Evolutionary conservation across 2,329 filamentous ascomycete species (phyloP).

Genomic region (Diaporthe nobilis): DNA sequence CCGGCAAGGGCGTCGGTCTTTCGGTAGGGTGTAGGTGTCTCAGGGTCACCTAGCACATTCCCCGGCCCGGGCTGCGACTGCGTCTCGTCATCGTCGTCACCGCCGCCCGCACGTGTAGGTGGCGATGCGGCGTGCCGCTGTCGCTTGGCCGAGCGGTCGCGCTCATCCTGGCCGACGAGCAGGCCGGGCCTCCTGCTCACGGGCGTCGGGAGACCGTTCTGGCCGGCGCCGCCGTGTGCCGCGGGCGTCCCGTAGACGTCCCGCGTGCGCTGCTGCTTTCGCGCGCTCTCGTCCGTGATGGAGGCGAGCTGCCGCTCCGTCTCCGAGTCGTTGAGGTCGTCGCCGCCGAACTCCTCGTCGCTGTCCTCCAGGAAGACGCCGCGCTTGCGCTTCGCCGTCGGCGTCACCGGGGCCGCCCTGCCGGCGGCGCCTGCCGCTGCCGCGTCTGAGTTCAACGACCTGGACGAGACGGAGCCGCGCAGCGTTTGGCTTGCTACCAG

Average conservation of each 20-base stretch:
- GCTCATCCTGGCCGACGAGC: slow-evolving; percentile 39
- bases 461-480: slow-evolving; percentile 4
- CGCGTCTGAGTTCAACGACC: neutral
- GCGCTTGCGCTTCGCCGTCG: slow-evolving; percentile 51
- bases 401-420: slow-evolving; percentile 19
- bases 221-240: slow-evolving; percentile 36
- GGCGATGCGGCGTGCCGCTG: slow-evolving; percentile 27
- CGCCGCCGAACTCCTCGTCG: slow-evolving; percentile 46
- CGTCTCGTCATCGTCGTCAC: neutral
- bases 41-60: neutral
- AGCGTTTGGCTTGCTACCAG: slow-evolving; percentile 26
- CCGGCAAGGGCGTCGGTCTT: slow-evolving; percentile 34
- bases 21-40: slow-evolving; percentile 39
- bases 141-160: slow-evolving; percentile 35
- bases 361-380: slow-evolving; percentile 44
- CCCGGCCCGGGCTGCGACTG: neutral
- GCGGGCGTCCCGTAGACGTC: slow-evolving; percentile 48
- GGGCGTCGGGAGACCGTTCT: slow-evolving; percentile 51
- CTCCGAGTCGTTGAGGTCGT: slow-evolving; percentile 55
- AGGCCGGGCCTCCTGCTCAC: slow-evolving; percentile 39
- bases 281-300: slow-evolving; percentile 54
- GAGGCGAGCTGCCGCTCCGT: slow-evolving; percentile 55
- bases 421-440: neutral
- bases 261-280: slow-evolving; percentile 43
- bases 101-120: neutral